phyloP scores from a whole-genome alignment of 2,329 filamentous ascomycete species.

The Fusarium begoniae region DNA sequence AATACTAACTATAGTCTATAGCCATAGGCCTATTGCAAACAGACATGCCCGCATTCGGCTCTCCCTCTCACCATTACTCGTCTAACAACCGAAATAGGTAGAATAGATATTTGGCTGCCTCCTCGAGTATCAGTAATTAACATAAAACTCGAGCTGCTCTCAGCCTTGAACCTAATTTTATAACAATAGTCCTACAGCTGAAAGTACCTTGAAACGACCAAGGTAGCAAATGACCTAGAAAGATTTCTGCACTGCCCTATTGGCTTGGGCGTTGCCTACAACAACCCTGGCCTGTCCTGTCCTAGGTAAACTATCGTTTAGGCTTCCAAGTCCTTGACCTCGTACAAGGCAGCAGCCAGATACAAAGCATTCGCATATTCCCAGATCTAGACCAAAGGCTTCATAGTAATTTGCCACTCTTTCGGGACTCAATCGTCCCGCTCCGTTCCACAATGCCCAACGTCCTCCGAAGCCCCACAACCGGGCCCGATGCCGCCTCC shows the following conservation, averaged over 20 bases:
- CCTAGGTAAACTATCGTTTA: slow-evolving; percentile 2
- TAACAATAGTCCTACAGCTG: slow-evolving; percentile 2
- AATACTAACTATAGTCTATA: background rate
- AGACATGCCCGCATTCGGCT: slow-evolving; percentile 1
- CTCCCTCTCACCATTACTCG: background rate
- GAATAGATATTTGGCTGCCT: background rate
- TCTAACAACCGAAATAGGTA: background rate
- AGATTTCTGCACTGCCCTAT: slow-evolving; percentile 16
- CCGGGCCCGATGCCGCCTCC: slow-evolving; percentile 20
- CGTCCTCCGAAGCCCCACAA: slow-evolving; percentile 35
- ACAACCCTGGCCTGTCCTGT: slow-evolving; percentile 32
- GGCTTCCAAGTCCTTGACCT: slow-evolving; percentile 14
- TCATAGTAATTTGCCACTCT: background rate
- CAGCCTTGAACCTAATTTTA: background rate
- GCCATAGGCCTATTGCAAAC: slow-evolving; percentile 5
- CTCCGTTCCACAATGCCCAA: slow-evolving; percentile 30
- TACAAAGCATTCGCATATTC: slow-evolving; percentile 36
- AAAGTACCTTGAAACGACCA: slow-evolving; percentile 32
- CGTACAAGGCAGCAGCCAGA: slow-evolving; percentile 40
- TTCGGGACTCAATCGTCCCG: background rate
- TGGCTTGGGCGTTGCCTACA: slow-evolving; percentile 33
- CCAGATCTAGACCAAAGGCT: background rate
- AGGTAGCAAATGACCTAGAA: slow-evolving; percentile 18
- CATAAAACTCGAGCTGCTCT: background rate
- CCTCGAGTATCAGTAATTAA: background rate